These are phyloP conservation scores for Postia placenta DNA, from an alignment of 768 basidiomycete species.

Conservation along the genomic window DNA sequence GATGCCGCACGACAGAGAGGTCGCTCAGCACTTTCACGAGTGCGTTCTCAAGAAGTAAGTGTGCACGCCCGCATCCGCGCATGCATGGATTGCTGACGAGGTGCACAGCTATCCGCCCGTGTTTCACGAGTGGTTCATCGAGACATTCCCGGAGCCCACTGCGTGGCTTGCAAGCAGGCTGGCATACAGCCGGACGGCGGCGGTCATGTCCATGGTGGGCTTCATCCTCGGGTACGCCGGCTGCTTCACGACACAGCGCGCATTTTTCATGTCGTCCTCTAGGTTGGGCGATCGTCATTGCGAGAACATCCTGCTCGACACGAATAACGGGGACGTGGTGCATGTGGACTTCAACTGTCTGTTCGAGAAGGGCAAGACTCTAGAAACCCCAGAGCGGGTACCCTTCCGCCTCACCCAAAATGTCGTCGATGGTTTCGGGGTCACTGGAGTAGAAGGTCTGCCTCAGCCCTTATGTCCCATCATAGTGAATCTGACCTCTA, in stretches of 20 bases:
- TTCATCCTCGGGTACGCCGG: conserved; percentile 82
- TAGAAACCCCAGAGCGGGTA: conserved; percentile 87
- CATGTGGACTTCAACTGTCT: conserved; percentile 98
- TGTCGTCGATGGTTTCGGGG: conserved; percentile 84
- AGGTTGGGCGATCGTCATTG: conserved; percentile 98
- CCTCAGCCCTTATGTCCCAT: neutral
- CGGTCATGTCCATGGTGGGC: conserved; percentile 99
- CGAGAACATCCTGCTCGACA: conserved; percentile 94
- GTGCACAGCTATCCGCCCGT: conserved; percentile 68
- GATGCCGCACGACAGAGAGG: conserved; percentile 36
- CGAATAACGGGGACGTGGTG: conserved; percentile 81
- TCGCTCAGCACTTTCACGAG: conserved; percentile 42
- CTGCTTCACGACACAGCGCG: neutral
- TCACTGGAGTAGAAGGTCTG: conserved; percentile 86
- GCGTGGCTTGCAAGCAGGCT: conserved; percentile 91
- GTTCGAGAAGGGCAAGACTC: conserved; percentile 89
- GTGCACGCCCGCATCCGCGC: neutral
- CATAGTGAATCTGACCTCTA: neutral
- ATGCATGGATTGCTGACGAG: neutral
- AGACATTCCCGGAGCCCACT: conserved; percentile 94
- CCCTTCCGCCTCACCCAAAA: conserved; percentile 96
- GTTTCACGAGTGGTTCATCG: conserved; percentile 96
- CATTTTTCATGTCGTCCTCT: neutral
- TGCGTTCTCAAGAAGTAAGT: conserved; percentile 57
- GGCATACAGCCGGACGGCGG: conserved; percentile 81